Evolutionary conservation across 2,329 filamentous ascomycete genomes (phyloP).

Genomic region (Onygenales sp.): DNA sequence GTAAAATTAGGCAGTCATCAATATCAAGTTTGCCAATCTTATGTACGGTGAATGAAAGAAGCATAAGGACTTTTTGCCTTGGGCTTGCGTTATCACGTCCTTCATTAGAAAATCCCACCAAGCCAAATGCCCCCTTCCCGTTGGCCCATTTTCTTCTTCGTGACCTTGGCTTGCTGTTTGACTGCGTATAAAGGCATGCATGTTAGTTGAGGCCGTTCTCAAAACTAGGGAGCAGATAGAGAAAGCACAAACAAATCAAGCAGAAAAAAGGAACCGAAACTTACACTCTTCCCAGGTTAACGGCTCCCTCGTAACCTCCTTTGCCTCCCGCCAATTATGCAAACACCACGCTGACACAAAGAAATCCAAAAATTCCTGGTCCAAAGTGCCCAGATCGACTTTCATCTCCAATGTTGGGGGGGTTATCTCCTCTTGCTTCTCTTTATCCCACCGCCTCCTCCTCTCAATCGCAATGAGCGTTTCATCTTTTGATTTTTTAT

Average conservation of each 20-base stretch:
- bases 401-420: conserved; percentile 9
- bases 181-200: background rate
- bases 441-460: conserved; percentile 10
- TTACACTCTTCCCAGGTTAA: conserved; percentile 13
- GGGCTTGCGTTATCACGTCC: too few relatives aligned
- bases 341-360: conserved; percentile 13
- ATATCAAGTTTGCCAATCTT: too few relatives aligned
- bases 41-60: too few relatives aligned
- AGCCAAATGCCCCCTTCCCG: too few relatives aligned
- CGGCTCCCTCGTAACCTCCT: conserved; percentile 12
- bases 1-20: too few relatives aligned
- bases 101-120: too few relatives aligned
- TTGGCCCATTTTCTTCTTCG: background rate
- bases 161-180: background rate
- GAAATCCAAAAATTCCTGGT: conserved; percentile 10
- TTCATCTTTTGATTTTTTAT: conserved; percentile 1
- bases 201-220: background rate
- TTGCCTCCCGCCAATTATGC: conserved; percentile 14
- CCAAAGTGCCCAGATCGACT: conserved; percentile 6
- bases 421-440: conserved; percentile 7
- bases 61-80: too few relatives aligned
- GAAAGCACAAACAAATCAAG: background rate
- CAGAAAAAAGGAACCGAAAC: background rate
- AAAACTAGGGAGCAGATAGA: background rate
- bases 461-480: conserved; percentile 10